phyloP scores from a whole-genome alignment of 768 basidiomycete genomes.

The Suillus bovinus region DNA sequence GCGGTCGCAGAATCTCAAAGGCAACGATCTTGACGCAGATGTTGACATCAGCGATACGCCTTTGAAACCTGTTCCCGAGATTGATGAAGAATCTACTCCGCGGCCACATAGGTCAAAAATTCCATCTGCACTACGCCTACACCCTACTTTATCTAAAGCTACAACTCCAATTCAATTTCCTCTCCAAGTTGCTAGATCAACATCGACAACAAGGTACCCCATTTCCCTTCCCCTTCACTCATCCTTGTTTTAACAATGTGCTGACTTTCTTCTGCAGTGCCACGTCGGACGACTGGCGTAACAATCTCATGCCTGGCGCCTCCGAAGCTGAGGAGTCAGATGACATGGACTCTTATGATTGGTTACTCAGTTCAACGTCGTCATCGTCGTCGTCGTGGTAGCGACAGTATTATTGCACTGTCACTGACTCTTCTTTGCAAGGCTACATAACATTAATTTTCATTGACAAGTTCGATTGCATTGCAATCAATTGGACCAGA shows the following conservation, averaged over 20 bases:
- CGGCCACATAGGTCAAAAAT: slow-evolving; percentile 18
- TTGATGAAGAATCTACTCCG: slow-evolving; percentile 25
- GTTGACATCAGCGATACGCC: not conserved
- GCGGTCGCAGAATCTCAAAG: not conserved
- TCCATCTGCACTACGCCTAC: not conserved
- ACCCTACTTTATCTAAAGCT: not conserved
- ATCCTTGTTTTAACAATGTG: not conserved
- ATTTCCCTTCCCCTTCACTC: not conserved
- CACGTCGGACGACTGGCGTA: slow-evolving; percentile 14
- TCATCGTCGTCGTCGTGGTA: slow-evolving; percentile 1
- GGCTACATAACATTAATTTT: not conserved
- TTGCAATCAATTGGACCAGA: not conserved
- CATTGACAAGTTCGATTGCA: not conserved
- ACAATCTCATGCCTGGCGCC: slow-evolving; percentile 8
- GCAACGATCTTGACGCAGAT: not conserved
- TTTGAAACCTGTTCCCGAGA: slow-evolving; percentile 6
- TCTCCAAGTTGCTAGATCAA: slow-evolving; percentile 21
- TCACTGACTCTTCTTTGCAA: not conserved
- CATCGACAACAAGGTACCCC: slow-evolving; percentile 16
- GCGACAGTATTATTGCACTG: not conserved
- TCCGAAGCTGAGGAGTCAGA: slow-evolving; percentile 23
- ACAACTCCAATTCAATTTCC: slow-evolving; percentile 11
- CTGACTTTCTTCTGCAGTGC: not conserved
- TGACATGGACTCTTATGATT: not conserved
- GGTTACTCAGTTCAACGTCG: slow-evolving; percentile 18